These are phyloP conservation scores for Rhodotorula sp. DNA, from an alignment of 1,284 basidiomycete genomes.

Conservation along the genomic window DNA sequence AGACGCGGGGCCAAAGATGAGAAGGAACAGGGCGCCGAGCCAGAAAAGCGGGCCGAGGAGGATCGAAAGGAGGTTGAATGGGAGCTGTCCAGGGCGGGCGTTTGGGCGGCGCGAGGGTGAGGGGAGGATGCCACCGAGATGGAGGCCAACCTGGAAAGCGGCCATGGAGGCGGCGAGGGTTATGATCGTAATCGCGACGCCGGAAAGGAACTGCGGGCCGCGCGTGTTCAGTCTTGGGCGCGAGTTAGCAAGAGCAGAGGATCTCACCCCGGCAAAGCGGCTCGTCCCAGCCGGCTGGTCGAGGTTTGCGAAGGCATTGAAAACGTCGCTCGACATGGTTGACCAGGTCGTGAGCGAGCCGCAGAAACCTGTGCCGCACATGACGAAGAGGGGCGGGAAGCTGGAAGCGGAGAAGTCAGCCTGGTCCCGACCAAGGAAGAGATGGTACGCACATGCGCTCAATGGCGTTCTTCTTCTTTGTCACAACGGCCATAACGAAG, in stretches of 20 bases:
- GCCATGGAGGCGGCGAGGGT: constrained; percentile 57
- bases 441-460: not conserved
- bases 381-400: constrained; percentile 83
- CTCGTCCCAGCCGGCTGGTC: constrained; percentile 59
- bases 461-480: constrained; percentile 23
- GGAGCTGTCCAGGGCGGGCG: constrained; percentile 49
- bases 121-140: constrained; percentile 56
- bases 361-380: constrained; percentile 89
- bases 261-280: constrained; percentile 74
- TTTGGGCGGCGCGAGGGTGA: constrained; percentile 45
- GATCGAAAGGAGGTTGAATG: constrained; percentile 55
- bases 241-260: not conserved
- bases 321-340: constrained; percentile 87
- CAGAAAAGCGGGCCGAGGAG: constrained; percentile 46
- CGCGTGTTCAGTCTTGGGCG: not conserved
- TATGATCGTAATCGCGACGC: constrained; percentile 32
- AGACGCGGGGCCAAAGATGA: constrained; percentile 49
- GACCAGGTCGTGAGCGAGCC: constrained; percentile 97
- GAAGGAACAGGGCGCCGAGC: constrained; percentile 48
- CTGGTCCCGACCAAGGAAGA: not conserved
- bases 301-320: constrained; percentile 79
- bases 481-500: constrained; percentile 77
- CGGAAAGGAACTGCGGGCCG: constrained; percentile 32
- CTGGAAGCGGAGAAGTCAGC: constrained; percentile 53
- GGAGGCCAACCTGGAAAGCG: constrained; percentile 64